These are phyloP conservation scores for Diaporthe vexans DNA, from an alignment of 2,329 filamentous ascomycete genomes.

Conservation along the genomic window DNA sequence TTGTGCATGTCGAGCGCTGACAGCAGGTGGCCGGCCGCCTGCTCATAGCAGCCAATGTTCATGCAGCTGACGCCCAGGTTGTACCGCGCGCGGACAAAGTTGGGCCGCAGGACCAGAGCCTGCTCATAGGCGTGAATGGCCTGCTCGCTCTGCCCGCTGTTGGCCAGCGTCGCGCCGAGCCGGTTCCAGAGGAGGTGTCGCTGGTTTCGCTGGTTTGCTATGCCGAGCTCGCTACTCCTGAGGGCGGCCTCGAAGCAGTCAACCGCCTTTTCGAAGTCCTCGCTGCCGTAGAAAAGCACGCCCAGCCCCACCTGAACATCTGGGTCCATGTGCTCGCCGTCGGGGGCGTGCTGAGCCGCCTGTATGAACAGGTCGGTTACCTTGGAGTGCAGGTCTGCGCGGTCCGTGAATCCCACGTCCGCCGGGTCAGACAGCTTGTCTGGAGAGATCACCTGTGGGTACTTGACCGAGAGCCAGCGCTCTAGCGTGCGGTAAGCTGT, in stretches of 20 bases:
- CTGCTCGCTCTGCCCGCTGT: constrained; percentile 93
- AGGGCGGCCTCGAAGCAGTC: constrained; percentile 97
- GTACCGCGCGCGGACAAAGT: constrained; percentile 97
- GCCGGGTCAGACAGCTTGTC: constrained; percentile 79
- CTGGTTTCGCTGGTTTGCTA: constrained; percentile 86
- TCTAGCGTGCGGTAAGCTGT: constrained; percentile 96
- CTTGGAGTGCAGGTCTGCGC: constrained; percentile 88
- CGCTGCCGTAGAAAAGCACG: constrained; percentile 96
- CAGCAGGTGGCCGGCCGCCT: constrained; percentile 93
- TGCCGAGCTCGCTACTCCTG: constrained; percentile 85
- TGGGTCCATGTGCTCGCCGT: constrained; percentile 96
- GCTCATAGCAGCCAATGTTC: constrained; percentile 94
- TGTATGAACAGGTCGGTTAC: constrained; percentile 92
- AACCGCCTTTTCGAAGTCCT: constrained; percentile 98
- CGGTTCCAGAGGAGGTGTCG: constrained; percentile 97
- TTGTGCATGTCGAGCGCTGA: constrained; percentile 97
- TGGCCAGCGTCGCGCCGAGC: constrained; percentile 94
- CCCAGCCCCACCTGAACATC: constrained; percentile 98
- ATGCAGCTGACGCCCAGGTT: constrained; percentile 97
- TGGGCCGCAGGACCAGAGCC: constrained; percentile 88
- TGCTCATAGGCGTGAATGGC: constrained; percentile 97
- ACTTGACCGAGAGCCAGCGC: constrained; percentile 96
- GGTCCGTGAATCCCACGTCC: constrained; percentile 96
- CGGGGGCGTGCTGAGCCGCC: constrained; percentile 91
- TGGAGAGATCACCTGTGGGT: constrained; percentile 84